Percentiles rank a stretch among this genome's conserved stretches.
These are phyloP conservation scores for Mollisiaceae sp. DNA, from an alignment of 2,329 filamentous ascomycete genomes.

Conservation along the genomic window DNA sequence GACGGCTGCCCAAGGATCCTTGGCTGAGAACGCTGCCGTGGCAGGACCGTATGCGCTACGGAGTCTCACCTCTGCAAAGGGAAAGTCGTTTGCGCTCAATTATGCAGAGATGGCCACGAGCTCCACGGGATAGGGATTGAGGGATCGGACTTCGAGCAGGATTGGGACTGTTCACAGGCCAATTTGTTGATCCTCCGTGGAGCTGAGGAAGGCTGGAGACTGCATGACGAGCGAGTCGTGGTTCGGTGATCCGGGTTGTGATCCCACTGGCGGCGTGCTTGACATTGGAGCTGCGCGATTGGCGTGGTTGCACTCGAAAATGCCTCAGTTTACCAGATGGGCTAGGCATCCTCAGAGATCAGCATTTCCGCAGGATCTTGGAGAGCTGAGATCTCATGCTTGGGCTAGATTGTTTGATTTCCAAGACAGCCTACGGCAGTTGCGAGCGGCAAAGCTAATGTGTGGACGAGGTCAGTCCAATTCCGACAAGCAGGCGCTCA, in stretches of 20 bases:
- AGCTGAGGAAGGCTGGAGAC: slow-evolving; percentile 29
- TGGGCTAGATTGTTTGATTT: slow-evolving; percentile 18
- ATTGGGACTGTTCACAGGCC: slow-evolving; percentile 30
- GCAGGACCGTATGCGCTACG: slow-evolving; percentile 19
- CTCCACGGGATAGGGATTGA: slow-evolving; percentile 26
- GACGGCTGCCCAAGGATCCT: slow-evolving; percentile 22
- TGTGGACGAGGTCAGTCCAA: slow-evolving; percentile 11
- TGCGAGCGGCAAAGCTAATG: slow-evolving; percentile 10
- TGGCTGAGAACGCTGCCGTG: slow-evolving; percentile 19
- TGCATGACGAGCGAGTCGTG: slow-evolving; percentile 28
- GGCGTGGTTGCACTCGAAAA: no score
- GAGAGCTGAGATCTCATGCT: slow-evolving; percentile 30
- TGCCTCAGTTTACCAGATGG: no score
- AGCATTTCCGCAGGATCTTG: slow-evolving; percentile 17
- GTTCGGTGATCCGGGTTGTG: no score
- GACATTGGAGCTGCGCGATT: no score
- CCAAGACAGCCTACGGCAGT: slow-evolving; percentile 6
- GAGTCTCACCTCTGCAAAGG: slow-evolving; percentile 30
- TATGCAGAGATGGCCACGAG: slow-evolving; percentile 25
- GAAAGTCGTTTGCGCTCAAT: slow-evolving; percentile 30
- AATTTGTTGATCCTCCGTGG: slow-evolving; percentile 35
- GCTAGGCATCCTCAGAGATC: no score
- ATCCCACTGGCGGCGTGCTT: no score
- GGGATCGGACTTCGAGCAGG: slow-evolving; percentile 32
- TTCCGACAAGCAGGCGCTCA: slow-evolving; percentile 18